Conservation (phyloP, 2,329 filamentous ascomycete genomes). For the Cladorrhinum sp. region DNA sequence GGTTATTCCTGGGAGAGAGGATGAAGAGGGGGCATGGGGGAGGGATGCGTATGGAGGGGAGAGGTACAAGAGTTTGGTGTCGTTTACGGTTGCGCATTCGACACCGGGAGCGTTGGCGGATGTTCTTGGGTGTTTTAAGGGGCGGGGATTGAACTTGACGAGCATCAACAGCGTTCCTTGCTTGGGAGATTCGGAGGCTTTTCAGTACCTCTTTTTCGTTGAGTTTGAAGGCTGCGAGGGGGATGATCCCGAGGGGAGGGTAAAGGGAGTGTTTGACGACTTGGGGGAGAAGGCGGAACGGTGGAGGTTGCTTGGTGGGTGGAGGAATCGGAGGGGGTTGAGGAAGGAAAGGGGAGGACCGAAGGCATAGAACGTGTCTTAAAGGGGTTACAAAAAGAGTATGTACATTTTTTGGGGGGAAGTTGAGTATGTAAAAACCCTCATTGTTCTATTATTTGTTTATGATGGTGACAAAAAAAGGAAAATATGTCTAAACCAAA, state of each 20-base stretch:
- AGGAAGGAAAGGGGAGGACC: conserved; percentile 1
- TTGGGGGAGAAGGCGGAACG: conserved; percentile 58
- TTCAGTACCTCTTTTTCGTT: conserved; percentile 94
- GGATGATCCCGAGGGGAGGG: conserved; percentile 52
- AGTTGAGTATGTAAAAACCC: background rate
- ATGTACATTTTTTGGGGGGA: no score
- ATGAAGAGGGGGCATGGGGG: background rate
- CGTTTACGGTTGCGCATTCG: conserved; percentile 77
- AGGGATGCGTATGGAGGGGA: conserved; percentile 14
- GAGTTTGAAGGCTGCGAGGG: conserved; percentile 70
- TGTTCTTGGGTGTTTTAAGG: conserved; percentile 74
- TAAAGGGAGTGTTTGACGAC: conserved; percentile 48
- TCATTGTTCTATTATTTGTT: no score
- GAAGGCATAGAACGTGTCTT: background rate
- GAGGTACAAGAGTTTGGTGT: conserved; percentile 67
- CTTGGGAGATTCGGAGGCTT: conserved; percentile 60
- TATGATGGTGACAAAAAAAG: no score
- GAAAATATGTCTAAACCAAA: no score
- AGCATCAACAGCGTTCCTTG: conserved; percentile 87
- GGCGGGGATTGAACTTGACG: conserved; percentile 73
- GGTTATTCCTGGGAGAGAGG: background rate
- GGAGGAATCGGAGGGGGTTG: conserved; percentile 42
- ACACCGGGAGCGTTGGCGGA: conserved; percentile 79
- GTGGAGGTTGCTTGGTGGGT: conserved; percentile 69
- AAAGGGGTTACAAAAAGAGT: no score